These are phyloP conservation scores for Blastocystis sp. DNA, from an alignment of 352 stramenopile species.

Conservation along the genomic window DNA sequence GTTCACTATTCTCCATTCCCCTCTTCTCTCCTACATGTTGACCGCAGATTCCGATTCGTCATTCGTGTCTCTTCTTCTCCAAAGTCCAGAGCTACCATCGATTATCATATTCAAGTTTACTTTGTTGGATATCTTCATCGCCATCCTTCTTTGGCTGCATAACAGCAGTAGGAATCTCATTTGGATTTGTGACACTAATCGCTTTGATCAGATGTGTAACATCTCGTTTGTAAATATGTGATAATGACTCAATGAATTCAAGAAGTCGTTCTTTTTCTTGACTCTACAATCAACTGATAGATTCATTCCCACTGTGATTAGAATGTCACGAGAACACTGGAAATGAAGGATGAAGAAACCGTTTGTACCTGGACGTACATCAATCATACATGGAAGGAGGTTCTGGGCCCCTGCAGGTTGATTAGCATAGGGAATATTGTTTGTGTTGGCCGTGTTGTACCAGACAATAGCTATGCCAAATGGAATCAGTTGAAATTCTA, in stretches of 20 bases:
- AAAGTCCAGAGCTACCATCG: not conserved
- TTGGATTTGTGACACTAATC: not conserved
- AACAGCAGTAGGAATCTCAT: not conserved
- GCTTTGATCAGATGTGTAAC: not conserved
- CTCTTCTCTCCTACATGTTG: not conserved
- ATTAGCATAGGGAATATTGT: not conserved
- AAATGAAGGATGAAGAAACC: not conserved
- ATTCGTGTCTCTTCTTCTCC: not conserved
- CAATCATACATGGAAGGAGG: not conserved
- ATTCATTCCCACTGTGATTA: not conserved
- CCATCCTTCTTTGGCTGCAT: not conserved
- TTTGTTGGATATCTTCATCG: not conserved
- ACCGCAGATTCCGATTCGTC: not conserved
- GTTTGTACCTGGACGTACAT: not conserved
- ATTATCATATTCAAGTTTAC: not conserved
- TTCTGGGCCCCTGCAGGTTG: not conserved
- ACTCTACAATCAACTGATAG: not conserved
- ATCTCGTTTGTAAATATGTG: not conserved
- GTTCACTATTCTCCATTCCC: not conserved
- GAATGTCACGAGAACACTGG: not conserved
- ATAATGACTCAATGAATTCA: not conserved
- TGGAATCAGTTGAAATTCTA: not conserved
- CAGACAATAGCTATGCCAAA: conserved; percentile 11
- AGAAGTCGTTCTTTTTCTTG: not conserved
- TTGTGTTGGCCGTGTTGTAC: not conserved